Evolutionary conservation across 257 asterid genomes (phyloP).

Genomic region (Anisodus acutangulus): DNA sequence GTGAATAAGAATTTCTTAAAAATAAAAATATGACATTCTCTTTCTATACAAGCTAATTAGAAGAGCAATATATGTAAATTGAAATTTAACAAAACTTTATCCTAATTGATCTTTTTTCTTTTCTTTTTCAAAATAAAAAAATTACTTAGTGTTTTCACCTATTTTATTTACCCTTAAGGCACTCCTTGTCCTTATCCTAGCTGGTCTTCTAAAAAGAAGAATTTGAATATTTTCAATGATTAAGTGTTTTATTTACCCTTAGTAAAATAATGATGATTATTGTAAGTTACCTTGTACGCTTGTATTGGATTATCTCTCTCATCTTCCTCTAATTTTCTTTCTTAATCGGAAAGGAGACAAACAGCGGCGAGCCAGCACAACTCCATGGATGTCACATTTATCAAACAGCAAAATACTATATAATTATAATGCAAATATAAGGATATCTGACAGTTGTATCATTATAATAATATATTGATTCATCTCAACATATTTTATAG

Average conservation of each 20-base stretch:
- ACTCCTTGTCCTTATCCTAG: not conserved
- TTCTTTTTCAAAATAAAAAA: not conserved
- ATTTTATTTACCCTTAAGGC: not conserved
- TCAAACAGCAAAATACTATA: not conserved
- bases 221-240: not conserved
- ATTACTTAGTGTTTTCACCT: not conserved
- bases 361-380: not conserved
- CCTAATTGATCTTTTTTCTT: not conserved
- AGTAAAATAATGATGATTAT: conserved; percentile 14
- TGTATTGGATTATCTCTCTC: not conserved
- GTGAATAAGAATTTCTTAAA: no score
- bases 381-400: not conserved
- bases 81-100: not conserved
- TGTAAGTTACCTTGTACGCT: not conserved
- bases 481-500: not conserved
- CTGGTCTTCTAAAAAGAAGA: not conserved
- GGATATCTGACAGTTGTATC: not conserved
- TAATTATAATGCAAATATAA: not conserved
- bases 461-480: not conserved
- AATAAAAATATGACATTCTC: no score
- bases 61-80: not conserved
- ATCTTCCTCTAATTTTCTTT: not conserved
- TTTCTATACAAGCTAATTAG: no score
- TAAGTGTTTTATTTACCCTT: conserved; percentile 2
- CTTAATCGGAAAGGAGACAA: conserved; percentile 7